Conservation (phyloP, 1,139 yeast genomes). For the Zygosaccharomyces pseudobailii region DNA sequence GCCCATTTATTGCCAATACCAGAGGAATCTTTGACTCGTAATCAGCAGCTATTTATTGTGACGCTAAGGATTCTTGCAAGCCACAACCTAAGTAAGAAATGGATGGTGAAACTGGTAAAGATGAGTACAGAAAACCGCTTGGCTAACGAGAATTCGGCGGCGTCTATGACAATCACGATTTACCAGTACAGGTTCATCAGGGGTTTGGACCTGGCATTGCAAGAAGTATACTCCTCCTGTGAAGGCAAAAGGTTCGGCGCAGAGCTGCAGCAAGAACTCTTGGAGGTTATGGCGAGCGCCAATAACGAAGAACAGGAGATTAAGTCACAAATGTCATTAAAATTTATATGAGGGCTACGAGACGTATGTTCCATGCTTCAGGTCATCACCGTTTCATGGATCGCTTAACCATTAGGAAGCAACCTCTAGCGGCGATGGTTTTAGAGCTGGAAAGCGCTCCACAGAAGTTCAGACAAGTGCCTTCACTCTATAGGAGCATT, state of each 20-base stretch:
- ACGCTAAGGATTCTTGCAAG: constrained; percentile 13
- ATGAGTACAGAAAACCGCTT: constrained; percentile 26
- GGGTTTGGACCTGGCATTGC: constrained; percentile 21
- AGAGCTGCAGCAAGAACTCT: constrained; percentile 14
- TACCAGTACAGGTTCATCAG: constrained; percentile 27
- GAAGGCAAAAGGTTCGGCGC: constrained; percentile 8
- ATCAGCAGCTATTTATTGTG: constrained; percentile 14
- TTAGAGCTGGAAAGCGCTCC: constrained; percentile 49
- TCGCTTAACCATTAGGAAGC: constrained; percentile 48
- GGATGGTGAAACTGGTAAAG: constrained; percentile 24
- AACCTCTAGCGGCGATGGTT: constrained; percentile 95
- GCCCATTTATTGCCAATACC: constrained; percentile 12
- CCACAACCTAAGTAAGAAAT: constrained; percentile 7
- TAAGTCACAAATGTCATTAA: constrained; percentile 26
- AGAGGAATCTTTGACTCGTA: constrained; percentile 5
- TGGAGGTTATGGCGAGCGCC: constrained; percentile 15
- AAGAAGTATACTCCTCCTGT: constrained; percentile 16
- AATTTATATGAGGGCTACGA: constrained; percentile 15
- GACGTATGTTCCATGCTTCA: constrained; percentile 66
- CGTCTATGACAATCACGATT: constrained; percentile 9
- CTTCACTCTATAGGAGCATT: neutral
- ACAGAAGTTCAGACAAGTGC: neutral
- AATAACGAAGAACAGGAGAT: constrained; percentile 25
- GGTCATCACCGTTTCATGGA: constrained; percentile 94
- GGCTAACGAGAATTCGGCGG: constrained; percentile 8